Percentiles rank a stretch among this genome's conserved stretches.
These are phyloP conservation scores for Solanum stenotomum DNA, from an alignment of 257 asterid genomes.

Conservation along the genomic window DNA sequence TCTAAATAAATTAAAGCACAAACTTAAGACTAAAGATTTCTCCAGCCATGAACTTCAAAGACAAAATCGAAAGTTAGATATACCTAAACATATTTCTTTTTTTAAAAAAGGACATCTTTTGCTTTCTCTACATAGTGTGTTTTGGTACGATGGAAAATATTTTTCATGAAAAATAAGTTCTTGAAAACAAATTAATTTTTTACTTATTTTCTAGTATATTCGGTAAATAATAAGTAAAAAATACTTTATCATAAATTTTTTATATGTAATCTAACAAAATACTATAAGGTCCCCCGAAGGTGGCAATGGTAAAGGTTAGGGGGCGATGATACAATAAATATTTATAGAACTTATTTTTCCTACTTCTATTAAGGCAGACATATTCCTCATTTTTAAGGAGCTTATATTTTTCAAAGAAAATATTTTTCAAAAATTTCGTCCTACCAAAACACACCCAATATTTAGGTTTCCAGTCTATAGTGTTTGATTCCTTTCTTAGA, in stretches of 20 bases:
- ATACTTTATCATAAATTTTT: fast-evolving
- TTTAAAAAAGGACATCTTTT: background rate
- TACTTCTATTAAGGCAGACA: too few relatives aligned
- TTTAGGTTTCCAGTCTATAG: background rate
- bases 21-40: constrained; percentile 12
- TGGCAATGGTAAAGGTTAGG: background rate
- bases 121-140: background rate
- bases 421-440: too few relatives aligned
- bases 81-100: background rate
- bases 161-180: too few relatives aligned
- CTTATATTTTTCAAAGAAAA: background rate
- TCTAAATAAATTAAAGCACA: background rate
- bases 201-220: too few relatives aligned
- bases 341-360: too few relatives aligned
- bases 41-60: background rate
- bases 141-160: too few relatives aligned
- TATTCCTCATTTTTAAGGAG: too few relatives aligned
- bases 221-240: too few relatives aligned
- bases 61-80: constrained; percentile 4
- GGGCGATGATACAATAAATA: background rate
- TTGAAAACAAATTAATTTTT: too few relatives aligned
- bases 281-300: background rate
- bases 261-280: too few relatives aligned
- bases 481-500: background rate
- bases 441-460: background rate